Evolutionary conservation across 805 yeast species (phyloP).

Genomic region (Jamesozyma lodderae): DNA sequence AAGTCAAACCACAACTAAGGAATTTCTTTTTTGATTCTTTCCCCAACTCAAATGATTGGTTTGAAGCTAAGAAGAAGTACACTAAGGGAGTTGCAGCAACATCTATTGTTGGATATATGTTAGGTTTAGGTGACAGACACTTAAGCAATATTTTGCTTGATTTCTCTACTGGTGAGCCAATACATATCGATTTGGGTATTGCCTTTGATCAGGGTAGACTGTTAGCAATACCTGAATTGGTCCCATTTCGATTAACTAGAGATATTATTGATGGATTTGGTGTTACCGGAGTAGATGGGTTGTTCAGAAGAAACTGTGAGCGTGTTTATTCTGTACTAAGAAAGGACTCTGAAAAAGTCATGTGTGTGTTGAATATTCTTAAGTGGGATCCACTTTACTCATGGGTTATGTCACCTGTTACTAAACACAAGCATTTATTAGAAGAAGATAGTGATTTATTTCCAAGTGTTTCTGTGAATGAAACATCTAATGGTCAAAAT

Average conservation of each 20-base stretch:
- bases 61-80: slow-evolving; percentile 50
- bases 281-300: slow-evolving; percentile 70
- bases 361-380: slow-evolving; percentile 75
- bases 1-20: slow-evolving; percentile 59
- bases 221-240: slow-evolving; percentile 81
- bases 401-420: slow-evolving; percentile 79
- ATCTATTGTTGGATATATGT: slow-evolving; percentile 77
- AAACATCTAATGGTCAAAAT: background rate
- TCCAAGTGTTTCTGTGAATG: slow-evolving; percentile 1
- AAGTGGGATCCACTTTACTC: slow-evolving; percentile 88
- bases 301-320: slow-evolving; percentile 65
- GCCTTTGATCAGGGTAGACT: slow-evolving; percentile 91
- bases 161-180: slow-evolving; percentile 74
- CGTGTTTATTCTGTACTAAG: slow-evolving; percentile 61
- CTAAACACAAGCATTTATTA: slow-evolving; percentile 36
- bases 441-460: slow-evolving; percentile 18
- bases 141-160: slow-evolving; percentile 85
- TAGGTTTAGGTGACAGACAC: slow-evolving; percentile 95
- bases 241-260: slow-evolving; percentile 85
- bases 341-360: slow-evolving; percentile 54
- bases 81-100: slow-evolving; percentile 73
- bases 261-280: slow-evolving; percentile 94
- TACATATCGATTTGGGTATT: slow-evolving; percentile 92
- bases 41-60: slow-evolving; percentile 66
- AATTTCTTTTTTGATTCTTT: slow-evolving; percentile 63